Base-by-base conservation (phyloP, 2,329 filamentous ascomycete species). In the Verticillium tricorpus region DNA sequence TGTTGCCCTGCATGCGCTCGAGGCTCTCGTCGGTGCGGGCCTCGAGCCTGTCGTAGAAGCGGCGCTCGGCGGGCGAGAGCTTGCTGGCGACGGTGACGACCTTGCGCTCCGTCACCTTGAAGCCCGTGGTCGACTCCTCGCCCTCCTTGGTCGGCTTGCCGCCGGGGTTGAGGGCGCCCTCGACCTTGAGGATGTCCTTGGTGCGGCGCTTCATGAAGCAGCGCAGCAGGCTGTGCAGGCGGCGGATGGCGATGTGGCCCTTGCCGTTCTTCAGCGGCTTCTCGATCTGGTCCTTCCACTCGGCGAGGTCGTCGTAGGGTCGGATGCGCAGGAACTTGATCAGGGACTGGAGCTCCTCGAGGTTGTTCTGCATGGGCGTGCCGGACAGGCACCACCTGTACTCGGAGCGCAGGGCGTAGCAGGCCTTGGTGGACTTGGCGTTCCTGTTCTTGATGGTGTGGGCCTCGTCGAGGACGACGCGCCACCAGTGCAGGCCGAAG, bases 191-290 rank as follows among this genome's bases (percentile, higher is more conserved):
- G n/a, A 99, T 92, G 25, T 97, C 93, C 76, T 99, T 99, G 9
- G 93, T 98, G 52, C 95, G 88, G n/a, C 95, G 89, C 79, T 98
- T 97, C 95, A 99, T 99, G 78, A 97, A 97, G 61, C 93, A 94
- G 60, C 91, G 89, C 4, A 99, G 80, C 64, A 96, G 87, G 61
- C 90, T 87, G 67, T 97, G 93, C 35, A 99, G 80, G 55, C 95
- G 86, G 58, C 88, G 85, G 73, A 99, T 96, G 17, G 95, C 94
- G 62, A 98, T 84, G 60, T 93, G 91, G 12, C 94, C 95, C 64
- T 90, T 89, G 8, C 93, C 93, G 64, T 90, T 92, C 78, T 94
- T 96, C 84, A 99, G 86, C 0, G 95, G 95, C 55, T 84, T 80
- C 60, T 93, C 93, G 63, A 99, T 99, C 62, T 96, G 89, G 17